Percentiles rank a stretch among this genome's conserved stretches.
phyloP scores from a whole-genome alignment of 2,329 filamentous ascomycete species.

The Curvularia lunata region DNA sequence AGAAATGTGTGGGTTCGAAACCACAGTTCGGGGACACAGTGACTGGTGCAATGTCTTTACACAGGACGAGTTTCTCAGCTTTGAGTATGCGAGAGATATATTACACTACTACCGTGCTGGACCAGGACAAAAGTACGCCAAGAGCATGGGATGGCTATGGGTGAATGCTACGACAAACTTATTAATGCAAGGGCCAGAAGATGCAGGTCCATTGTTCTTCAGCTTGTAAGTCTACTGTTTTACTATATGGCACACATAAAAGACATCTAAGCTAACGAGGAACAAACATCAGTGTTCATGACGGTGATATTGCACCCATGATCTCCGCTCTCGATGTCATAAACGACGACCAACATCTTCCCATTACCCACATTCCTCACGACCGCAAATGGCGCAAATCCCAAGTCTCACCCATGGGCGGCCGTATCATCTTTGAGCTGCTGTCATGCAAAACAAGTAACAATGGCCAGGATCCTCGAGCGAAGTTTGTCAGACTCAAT shows the following conservation, averaged over 20 bases:
- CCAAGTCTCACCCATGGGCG: slow-evolving; percentile 64
- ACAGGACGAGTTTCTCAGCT: slow-evolving; percentile 59
- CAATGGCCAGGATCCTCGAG: background rate
- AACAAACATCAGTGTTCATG: slow-evolving; percentile 55
- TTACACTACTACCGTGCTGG: slow-evolving; percentile 66
- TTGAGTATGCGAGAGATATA: slow-evolving; percentile 65
- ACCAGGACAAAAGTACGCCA: slow-evolving; percentile 61
- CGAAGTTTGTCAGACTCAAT: slow-evolving; percentile 58
- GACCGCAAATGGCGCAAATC: slow-evolving; percentile 62
- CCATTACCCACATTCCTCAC: slow-evolving; percentile 53
- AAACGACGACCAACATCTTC: slow-evolving; percentile 53
- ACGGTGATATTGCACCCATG: slow-evolving; percentile 64
- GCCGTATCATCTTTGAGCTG: slow-evolving; percentile 61
- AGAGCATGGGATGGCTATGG: slow-evolving; percentile 64
- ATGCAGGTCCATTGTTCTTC: slow-evolving; percentile 59
- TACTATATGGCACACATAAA: background rate
- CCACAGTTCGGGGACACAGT: slow-evolving; percentile 59
- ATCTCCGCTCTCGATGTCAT: slow-evolving; percentile 61
- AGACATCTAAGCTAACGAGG: background rate
- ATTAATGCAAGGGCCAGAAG: slow-evolving; percentile 51
- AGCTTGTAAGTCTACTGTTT: slow-evolving; percentile 56
- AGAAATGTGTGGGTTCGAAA: slow-evolving; percentile 67
- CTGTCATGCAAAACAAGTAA: slow-evolving; percentile 47
- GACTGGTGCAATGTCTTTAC: slow-evolving; percentile 65
- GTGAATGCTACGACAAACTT: slow-evolving; percentile 62